These are phyloP conservation scores for Penicillium carneum DNA, from an alignment of 2,329 filamentous ascomycete species.

Conservation along the genomic window DNA sequence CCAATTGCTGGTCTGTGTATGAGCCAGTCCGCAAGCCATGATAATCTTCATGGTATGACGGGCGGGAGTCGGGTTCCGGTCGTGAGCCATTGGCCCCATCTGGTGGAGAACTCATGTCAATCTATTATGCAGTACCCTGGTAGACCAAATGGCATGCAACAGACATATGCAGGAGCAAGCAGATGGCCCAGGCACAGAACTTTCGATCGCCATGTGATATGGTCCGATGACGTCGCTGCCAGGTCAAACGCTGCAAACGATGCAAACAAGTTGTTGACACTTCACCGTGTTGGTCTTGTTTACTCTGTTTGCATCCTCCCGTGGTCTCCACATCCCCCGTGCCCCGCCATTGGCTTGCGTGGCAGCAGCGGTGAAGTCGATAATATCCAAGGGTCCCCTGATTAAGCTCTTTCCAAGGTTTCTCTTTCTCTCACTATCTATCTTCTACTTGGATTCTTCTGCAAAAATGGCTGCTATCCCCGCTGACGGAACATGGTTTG, in stretches of 20 bases:
- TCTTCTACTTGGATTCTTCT: conserved; percentile 18
- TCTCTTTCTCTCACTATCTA: conserved; percentile 16
- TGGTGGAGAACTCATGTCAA: conserved; percentile 40
- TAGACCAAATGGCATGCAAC: conserved; percentile 15
- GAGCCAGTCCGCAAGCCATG: conserved; percentile 57
- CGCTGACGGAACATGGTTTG: conserved; percentile 79
- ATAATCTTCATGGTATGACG: conserved; percentile 34
- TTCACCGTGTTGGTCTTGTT: conserved; percentile 37
- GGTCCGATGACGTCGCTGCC: conserved; percentile 44
- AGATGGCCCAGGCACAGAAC: conserved; percentile 23
- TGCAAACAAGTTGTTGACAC: conserved; percentile 18
- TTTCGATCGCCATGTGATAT: conserved; percentile 27
- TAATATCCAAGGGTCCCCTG: conserved; percentile 18
- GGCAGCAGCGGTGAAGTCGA: conserved; percentile 42
- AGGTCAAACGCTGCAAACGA: conserved; percentile 21
- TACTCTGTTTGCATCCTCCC: conserved; percentile 35
- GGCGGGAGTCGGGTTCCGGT: conserved; percentile 28
- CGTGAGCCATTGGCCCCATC: conserved; percentile 31
- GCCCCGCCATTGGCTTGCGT: conserved; percentile 40
- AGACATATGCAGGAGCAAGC: conserved; percentile 12
- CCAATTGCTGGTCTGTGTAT: conserved; percentile 63
- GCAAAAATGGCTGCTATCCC: conserved; percentile 57
- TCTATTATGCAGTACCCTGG: conserved; percentile 13
- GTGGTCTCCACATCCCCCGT: conserved; percentile 12
- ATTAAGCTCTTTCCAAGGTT: conserved; percentile 15